Percentiles rank a stretch among this genome's conserved stretches.
Conservation (phyloP, 1,139 yeast genomes). For the Scheffersomyces stambukii region DNA sequence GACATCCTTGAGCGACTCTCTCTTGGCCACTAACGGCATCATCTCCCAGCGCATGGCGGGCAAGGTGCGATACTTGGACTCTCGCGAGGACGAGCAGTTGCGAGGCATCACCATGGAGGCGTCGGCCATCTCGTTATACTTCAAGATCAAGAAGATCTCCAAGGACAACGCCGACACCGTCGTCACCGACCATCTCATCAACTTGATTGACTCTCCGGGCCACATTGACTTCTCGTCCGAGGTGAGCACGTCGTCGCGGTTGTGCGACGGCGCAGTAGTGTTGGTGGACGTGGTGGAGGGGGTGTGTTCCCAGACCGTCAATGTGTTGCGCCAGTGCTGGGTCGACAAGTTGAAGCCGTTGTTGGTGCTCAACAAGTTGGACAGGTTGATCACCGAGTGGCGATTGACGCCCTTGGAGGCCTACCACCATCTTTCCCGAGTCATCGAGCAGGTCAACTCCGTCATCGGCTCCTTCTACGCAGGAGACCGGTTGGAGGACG, state of each 20-base stretch:
- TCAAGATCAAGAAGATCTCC: slow-evolving; percentile 53
- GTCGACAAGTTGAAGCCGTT: slow-evolving; percentile 84
- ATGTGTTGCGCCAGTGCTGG: slow-evolving; percentile 95
- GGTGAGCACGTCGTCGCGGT: slow-evolving; percentile 89
- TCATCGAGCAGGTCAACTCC: slow-evolving; percentile 91
- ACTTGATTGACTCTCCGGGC: slow-evolving; percentile 96
- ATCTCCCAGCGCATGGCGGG: slow-evolving; percentile 95
- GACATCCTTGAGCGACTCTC: slow-evolving; percentile 88
- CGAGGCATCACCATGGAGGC: slow-evolving; percentile 98
- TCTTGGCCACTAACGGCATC: slow-evolving; percentile 93
- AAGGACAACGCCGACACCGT: slow-evolving; percentile 20
- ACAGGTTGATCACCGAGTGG: slow-evolving; percentile 78
- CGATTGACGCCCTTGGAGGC: slow-evolving; percentile 84
- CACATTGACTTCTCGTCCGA: slow-evolving; percentile 97
- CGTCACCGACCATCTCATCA: slow-evolving; percentile 76
- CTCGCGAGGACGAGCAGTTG: slow-evolving; percentile 91
- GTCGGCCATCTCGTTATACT: slow-evolving; percentile 85
- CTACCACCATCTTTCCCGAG: slow-evolving; percentile 67
- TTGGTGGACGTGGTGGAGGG: slow-evolving; percentile 97
- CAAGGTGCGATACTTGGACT: slow-evolving; percentile 85
- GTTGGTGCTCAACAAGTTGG: slow-evolving; percentile 89
- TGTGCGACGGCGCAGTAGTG: slow-evolving; percentile 96
- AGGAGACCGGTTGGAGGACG: slow-evolving; percentile 92
- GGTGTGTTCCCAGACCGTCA: slow-evolving; percentile 94
- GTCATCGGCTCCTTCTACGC: slow-evolving; percentile 91